Evolutionary conservation across 352 stramenopile genomes (phyloP), one percentile per base, ranked within the genome.

Genomic region (Pelagophyceae sp.): DNA sequence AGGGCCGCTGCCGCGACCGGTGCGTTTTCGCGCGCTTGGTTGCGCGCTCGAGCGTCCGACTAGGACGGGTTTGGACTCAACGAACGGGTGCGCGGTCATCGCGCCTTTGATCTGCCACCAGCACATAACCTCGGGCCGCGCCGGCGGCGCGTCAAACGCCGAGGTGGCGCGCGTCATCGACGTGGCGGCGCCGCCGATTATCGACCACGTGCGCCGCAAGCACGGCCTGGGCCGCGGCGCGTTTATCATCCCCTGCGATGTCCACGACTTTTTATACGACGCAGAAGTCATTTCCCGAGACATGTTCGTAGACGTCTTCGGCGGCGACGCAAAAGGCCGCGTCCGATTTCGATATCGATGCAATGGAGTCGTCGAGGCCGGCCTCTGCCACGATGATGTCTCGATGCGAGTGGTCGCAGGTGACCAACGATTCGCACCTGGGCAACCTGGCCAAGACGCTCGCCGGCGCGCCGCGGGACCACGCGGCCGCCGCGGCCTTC

Each of bases 181-280:
- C 67, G 79, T 83, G 63, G 83, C 83, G 33, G 82, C 80, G 33
- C 79, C 83, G 20, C 75, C 63, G 11, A 81, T 90, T 38, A 60
- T 90, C 38, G 77, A 78, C 0, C 25, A 82, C 40, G 78, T 91
- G 19, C 81, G 87, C 54, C 74, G 45, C 17, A 91, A 90, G 78
- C 65, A 88, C 38, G 82, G 83, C 74, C 81, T 91, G 35, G 80
- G 80, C 76, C 35, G 77, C 38, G 75, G 82, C 77, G 84, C 85
- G 31, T 79, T 91, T 0, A 90, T 91, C 38, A 88, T 91, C 80
- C 87, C 87, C 20, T 84, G 77, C 19, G 87, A 91, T 81, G 87
- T 90, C 51, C 87, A 91, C 81, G 85, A 91, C 82, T 85, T 88
- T 79, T 79, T 91, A 50, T 85, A 90, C 0, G 85, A 91, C 82